Base-by-base conservation (phyloP, 495 filamentous ascomycete species). In the Penicillium lagena region DNA sequence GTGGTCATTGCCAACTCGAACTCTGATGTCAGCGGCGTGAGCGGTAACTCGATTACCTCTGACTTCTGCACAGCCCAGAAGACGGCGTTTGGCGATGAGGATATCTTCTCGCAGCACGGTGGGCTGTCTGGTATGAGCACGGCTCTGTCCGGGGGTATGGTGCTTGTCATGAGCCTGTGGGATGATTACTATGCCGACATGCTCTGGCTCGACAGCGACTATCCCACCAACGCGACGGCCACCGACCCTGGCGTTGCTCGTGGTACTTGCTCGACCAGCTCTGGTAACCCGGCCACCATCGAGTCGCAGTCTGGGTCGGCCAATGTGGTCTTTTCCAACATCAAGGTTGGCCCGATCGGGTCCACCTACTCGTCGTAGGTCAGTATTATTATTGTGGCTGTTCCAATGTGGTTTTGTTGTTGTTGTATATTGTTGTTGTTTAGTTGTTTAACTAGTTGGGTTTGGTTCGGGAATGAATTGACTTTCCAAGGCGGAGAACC, bases 161-260 rank as follows among this genome's bases (percentile, higher is more conserved):
- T 86, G 31, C 72, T 87, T 8, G 82, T 84, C 54, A 75, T 88
- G 76, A 79, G 75, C 47, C 58, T 87, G 60, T 87, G 84, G 84
- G 82, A 85, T 52, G 84, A 87, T 70, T 76, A 87, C 67, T 64
- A 73, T 29, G 68, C 72, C 60, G 75, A 85, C 68, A 90, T 90
- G 86, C 77, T 85, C 51, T 89, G 86, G 86, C 80, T 90, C 59
- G 86, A 89, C 70, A 77, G 77, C 53, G 75, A 70, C 66, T 87
- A 80, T 72, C 86, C 85, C 7, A 63, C 72, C 37, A 68, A 74
- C 59, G 70, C 56, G 4, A 68, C 70, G 22, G 61, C 73, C 32
- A 68, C 67, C 47, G 50, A 49, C 7, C 80, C 82, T 36, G 85
- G 85, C 59, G 73, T 77, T 37, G 72, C 72, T 49, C 82, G 86